Conservation (phyloP, 164 flowering plant genomes). For the Tetracentron sinense region DNA sequence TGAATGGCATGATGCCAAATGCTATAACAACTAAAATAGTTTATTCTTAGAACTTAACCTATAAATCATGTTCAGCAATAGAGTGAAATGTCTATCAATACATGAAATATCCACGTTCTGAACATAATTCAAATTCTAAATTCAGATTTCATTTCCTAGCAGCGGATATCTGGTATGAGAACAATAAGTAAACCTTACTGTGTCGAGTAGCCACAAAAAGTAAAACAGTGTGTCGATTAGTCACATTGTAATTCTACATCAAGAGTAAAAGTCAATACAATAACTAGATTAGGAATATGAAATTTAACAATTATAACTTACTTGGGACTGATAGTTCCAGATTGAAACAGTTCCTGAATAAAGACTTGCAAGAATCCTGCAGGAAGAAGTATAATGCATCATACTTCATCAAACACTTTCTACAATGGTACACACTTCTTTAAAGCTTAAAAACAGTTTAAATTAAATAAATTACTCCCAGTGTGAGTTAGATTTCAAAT, state of each 20-base stretch:
- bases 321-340: conserved; percentile 88
- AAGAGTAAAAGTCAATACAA: neutral
- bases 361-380: conserved; percentile 90
- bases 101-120: too few relatives aligned
- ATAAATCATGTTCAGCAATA: too few relatives aligned
- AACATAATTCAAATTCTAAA: too few relatives aligned
- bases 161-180: too few relatives aligned
- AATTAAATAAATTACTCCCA: too few relatives aligned
- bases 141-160: too few relatives aligned
- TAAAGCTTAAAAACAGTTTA: neutral
- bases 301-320: conserved; percentile 10
- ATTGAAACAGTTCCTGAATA: conserved; percentile 84
- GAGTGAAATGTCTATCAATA: too few relatives aligned
- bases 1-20: too few relatives aligned
- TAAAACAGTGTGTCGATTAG: neutral
- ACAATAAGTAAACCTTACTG: neutral
- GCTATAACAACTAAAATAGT: too few relatives aligned
- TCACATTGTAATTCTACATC: neutral
- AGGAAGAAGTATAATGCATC: conserved; percentile 10
- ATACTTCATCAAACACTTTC: neutral
- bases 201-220: neutral
- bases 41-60: too few relatives aligned
- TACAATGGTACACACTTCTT: neutral
- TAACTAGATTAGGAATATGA: neutral
- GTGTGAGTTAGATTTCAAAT: too few relatives aligned